These are phyloP conservation scores for Stemphylium beticola DNA, from an alignment of 2,329 filamentous ascomycete genomes.

Conservation along the genomic window DNA sequence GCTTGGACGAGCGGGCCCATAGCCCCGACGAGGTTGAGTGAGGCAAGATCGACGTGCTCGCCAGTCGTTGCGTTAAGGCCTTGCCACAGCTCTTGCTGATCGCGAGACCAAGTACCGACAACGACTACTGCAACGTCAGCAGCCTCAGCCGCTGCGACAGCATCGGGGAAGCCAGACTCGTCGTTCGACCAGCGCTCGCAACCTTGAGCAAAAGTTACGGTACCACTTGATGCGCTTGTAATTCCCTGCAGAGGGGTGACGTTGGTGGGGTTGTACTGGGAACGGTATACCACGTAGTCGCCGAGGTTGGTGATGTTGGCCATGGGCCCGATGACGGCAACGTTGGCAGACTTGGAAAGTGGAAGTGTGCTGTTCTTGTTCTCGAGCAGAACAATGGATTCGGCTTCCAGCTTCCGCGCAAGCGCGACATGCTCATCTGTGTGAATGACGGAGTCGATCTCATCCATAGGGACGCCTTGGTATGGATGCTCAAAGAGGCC, in stretches of 20 bases:
- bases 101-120: constrained; percentile 77
- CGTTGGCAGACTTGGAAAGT: constrained; percentile 67
- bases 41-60: constrained; percentile 72
- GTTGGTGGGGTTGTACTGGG: constrained; percentile 63
- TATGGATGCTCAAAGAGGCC: constrained; percentile 76
- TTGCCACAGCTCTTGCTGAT: constrained; percentile 73
- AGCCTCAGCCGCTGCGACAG: constrained; percentile 67
- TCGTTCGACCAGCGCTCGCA: constrained; percentile 76
- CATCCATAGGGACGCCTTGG: constrained; percentile 60
- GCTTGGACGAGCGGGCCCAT: constrained; percentile 71
- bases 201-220: constrained; percentile 70
- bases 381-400: constrained; percentile 76
- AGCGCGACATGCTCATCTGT: constrained; percentile 65
- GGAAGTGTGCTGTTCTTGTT: constrained; percentile 71
- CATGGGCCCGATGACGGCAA: constrained; percentile 79
- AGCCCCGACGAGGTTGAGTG: constrained; percentile 71
- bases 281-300: constrained; percentile 72
- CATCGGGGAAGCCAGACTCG: constrained; percentile 70
- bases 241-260: constrained; percentile 75
- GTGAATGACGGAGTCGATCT: constrained; percentile 67
- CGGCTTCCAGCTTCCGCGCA: constrained; percentile 69
- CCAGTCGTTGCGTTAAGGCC: constrained; percentile 76
- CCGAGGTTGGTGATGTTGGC: constrained; percentile 66
- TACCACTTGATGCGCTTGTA: constrained; percentile 62
- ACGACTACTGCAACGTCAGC: constrained; percentile 76